Evolutionary conservation across 768 basidiomycete species (phyloP).

Genomic region (Lactifluus subvellereus): DNA sequence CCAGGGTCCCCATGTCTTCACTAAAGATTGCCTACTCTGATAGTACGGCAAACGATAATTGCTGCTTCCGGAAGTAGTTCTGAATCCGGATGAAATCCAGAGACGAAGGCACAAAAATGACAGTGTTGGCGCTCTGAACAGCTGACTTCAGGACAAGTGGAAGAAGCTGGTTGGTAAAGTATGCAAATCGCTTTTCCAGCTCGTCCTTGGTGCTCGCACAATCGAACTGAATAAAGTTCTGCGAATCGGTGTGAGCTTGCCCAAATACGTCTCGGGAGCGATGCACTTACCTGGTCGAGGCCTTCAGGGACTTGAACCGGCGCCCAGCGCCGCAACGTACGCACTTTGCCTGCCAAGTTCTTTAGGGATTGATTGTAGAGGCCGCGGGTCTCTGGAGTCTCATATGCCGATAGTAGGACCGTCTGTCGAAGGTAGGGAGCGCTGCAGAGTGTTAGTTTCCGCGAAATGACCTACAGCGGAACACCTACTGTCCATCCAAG

Average conservation of each 20-base stretch:
- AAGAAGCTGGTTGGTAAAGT: constrained; percentile 86
- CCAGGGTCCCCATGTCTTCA: neutral
- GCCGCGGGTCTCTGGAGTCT: constrained; percentile 81
- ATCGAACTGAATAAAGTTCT: constrained; percentile 77
- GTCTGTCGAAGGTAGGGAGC: constrained; percentile 85
- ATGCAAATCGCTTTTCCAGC: constrained; percentile 77
- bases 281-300: constrained; percentile 60
- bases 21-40: constrained; percentile 62
- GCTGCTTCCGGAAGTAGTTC: constrained; percentile 73
- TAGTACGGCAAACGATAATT: constrained; percentile 72
- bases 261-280: neutral
- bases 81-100: constrained; percentile 94
- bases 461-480: neutral
- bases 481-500: constrained; percentile 81
- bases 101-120: constrained; percentile 88
- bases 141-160: constrained; percentile 86
- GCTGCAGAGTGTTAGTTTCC: constrained; percentile 37
- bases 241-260: constrained; percentile 1
- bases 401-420: constrained; percentile 78
- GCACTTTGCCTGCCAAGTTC: constrained; percentile 82
- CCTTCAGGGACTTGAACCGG: constrained; percentile 79
- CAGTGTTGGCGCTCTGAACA: constrained; percentile 83
- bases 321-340: constrained; percentile 60
- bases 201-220: constrained; percentile 67
- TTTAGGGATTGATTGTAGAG: constrained; percentile 69